Percentiles rank a stretch among this genome's conserved stretches.
Conservation (phyloP, 768 basidiomycete species). For the Mycena galericulata region DNA sequence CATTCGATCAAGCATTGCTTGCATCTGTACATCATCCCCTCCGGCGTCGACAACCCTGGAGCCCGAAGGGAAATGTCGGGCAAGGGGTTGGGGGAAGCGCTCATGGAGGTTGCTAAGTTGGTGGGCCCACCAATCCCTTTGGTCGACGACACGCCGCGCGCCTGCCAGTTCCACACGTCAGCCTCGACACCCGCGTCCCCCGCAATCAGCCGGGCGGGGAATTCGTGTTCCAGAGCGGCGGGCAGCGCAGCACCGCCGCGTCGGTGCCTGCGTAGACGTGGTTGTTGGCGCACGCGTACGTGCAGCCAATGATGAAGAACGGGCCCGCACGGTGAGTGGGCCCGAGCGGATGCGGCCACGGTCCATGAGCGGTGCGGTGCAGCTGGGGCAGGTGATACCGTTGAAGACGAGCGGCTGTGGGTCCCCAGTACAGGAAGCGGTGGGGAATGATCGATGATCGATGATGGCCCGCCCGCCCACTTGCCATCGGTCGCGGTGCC, state of each 20-base stretch:
- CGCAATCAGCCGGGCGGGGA: constrained; percentile 73
- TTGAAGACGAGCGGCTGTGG: constrained; percentile 87
- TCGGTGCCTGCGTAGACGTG: constrained; percentile 81
- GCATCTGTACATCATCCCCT: no score
- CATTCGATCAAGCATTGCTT: no score
- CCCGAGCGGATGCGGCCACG: constrained; percentile 79
- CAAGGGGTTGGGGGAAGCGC: no score
- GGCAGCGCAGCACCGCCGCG: constrained; percentile 76
- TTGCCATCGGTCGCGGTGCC: no score
- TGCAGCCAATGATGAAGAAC: constrained; percentile 89
- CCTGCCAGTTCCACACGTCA: constrained; percentile 83
- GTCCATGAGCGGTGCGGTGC: constrained; percentile 69
- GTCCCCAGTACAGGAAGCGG: constrained; percentile 87
- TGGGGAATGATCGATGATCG: no score
- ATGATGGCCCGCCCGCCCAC: no score
- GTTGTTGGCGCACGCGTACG: constrained; percentile 77
- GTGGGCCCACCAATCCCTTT: no score
- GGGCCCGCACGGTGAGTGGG: constrained; percentile 81
- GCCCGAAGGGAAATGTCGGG: no score
- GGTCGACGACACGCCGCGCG: constrained; percentile 80
- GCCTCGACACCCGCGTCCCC: constrained; percentile 68
- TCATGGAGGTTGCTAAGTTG: no score
- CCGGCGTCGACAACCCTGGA: no score
- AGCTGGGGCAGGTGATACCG: constrained; percentile 80
- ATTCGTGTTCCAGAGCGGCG: constrained; percentile 76